Evolutionary conservation across 2,329 filamentous ascomycete species (phyloP).

Genomic region (Trichoderma semiorbis): DNA sequence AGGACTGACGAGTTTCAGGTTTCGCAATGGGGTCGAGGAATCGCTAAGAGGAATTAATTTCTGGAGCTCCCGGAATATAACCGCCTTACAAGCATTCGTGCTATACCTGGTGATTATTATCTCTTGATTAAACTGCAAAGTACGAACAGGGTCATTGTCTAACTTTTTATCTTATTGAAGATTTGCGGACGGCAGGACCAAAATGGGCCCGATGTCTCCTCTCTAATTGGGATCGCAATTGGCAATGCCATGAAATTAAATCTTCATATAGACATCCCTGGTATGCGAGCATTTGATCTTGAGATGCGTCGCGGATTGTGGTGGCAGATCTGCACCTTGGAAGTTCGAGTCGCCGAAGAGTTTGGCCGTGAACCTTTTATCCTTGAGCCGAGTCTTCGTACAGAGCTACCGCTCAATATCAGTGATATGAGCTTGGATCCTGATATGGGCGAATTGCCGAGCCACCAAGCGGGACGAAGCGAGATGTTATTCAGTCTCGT

Average conservation of each 20-base stretch:
- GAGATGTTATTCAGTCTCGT: conserved; percentile 21
- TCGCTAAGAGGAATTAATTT: conserved; percentile 16
- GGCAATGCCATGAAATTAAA: conserved; percentile 23
- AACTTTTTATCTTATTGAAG: background rate
- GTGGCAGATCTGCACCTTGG: conserved; percentile 51
- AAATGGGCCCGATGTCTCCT: conserved; percentile 14
- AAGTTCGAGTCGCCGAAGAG: conserved; percentile 50
- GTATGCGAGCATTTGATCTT: conserved; percentile 47
- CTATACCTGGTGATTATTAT: conserved; percentile 19
- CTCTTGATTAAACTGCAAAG: too few relatives aligned
- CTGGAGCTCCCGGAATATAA: conserved; percentile 14
- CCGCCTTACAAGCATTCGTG: conserved; percentile 21
- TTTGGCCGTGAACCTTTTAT: conserved; percentile 37
- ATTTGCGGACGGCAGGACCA: conserved; percentile 10
- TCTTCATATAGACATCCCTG: conserved; percentile 24
- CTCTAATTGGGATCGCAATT: conserved; percentile 20
- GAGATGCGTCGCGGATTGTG: conserved; percentile 52
- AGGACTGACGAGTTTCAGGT: background rate
- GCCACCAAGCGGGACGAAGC: conserved; percentile 3
- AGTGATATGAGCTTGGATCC: background rate
- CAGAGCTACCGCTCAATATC: conserved; percentile 8
- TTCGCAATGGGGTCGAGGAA: background rate
- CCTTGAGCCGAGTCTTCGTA: background rate
- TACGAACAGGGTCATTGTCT: background rate
- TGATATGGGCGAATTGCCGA: background rate